Conservation (phyloP, 176 grass and related monocot species). For the Avena atlantica region DNA sequence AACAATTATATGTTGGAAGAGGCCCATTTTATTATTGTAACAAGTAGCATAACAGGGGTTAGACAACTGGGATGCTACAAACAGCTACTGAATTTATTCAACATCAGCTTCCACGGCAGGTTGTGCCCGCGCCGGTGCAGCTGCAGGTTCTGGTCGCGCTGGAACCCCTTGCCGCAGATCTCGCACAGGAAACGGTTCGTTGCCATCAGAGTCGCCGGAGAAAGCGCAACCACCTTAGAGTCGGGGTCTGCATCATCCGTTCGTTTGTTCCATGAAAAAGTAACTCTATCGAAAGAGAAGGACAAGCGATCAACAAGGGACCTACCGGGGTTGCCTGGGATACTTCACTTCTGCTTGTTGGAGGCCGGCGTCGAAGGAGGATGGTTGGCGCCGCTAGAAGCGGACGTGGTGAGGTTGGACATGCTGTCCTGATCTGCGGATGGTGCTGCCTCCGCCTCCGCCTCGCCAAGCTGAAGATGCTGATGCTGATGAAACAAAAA, state of each 20-base stretch:
- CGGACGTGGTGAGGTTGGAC: constrained; percentile 62
- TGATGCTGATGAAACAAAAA: constrained; percentile 44
- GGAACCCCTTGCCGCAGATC: constrained; percentile 97
- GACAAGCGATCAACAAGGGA: not conserved
- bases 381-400: constrained; percentile 13
- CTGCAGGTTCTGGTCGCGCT: constrained; percentile 99
- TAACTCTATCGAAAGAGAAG: not conserved
- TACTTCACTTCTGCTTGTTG: constrained; percentile 85
- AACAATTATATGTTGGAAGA: too few species aligned
- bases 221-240: constrained; percentile 89
- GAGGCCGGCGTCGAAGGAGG: constrained; percentile 28
- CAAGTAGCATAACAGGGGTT: too few species aligned
- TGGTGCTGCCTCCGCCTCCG: not conserved
- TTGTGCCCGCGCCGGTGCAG: constrained; percentile 97
- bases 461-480: constrained; percentile 18
- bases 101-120: constrained; percentile 84
- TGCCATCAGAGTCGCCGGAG: constrained; percentile 94
- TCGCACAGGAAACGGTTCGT: constrained; percentile 96
- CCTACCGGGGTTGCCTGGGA: constrained; percentile 90
- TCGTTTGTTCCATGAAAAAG: not conserved
- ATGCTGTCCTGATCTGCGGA: constrained; percentile 51
- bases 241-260: constrained; percentile 65
- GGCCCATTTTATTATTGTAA: too few species aligned
- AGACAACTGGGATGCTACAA: too few species aligned
- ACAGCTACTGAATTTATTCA: too few species aligned